Conservation (phyloP, 495 filamentous ascomycete genomes). For the Podospora australis region DNA sequence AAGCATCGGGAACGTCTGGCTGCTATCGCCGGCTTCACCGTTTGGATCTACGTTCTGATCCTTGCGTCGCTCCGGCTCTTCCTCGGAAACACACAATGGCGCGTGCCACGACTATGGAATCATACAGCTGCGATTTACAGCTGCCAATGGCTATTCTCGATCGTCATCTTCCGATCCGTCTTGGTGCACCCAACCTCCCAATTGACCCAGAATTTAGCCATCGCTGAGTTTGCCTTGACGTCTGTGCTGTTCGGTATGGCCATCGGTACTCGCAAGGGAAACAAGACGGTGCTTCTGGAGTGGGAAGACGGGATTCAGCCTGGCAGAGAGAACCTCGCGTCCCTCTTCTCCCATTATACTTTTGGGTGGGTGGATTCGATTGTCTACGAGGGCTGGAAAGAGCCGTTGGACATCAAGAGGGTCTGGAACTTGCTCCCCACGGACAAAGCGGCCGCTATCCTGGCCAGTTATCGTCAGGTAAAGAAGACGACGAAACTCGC, state of each 20-base stretch:
- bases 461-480: conserved; percentile 74
- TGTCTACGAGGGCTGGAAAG: conserved; percentile 83
- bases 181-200: conserved; percentile 70
- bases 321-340: conserved; percentile 76
- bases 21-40: conserved; percentile 56
- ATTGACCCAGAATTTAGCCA: conserved; percentile 53
- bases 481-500: conserved; percentile 78
- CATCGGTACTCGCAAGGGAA: conserved; percentile 80
- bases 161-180: conserved; percentile 75
- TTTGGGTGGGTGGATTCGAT: conserved; percentile 90
- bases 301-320: conserved; percentile 83
- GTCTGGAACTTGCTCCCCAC: conserved; percentile 89
- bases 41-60: conserved; percentile 77
- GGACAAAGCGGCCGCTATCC: conserved; percentile 75
- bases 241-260: conserved; percentile 67
- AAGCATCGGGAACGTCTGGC: conserved; percentile 39
- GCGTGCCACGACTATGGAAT: conserved; percentile 76
- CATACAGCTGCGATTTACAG: conserved; percentile 86
- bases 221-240: conserved; percentile 66
- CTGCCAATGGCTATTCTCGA: conserved; percentile 69
- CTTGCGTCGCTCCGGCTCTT: conserved; percentile 68
- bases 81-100: conserved; percentile 59
- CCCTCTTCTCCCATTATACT: conserved; percentile 77
- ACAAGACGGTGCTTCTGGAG: conserved; percentile 79
- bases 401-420: conserved; percentile 71